These are phyloP conservation scores for Cubamyces lactineus DNA, from an alignment of 768 basidiomycete species.

Conservation along the genomic window DNA sequence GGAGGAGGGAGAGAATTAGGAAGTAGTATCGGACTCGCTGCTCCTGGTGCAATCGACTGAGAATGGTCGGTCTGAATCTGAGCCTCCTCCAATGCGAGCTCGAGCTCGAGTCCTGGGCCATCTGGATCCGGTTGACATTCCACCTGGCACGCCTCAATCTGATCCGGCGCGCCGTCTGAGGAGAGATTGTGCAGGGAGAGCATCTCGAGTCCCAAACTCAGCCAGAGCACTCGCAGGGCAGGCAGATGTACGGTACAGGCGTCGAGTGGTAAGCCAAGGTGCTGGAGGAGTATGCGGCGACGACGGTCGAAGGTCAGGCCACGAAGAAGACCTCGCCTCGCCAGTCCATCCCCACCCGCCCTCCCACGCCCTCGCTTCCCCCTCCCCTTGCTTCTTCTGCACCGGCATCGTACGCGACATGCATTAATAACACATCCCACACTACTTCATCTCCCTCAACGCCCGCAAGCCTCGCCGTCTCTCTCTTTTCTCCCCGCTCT, in stretches of 20 bases:
- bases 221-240: neutral
- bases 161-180: conserved; percentile 7
- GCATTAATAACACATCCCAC: neutral
- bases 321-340: neutral
- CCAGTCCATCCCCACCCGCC: neutral
- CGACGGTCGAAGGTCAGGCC: conserved; percentile 5
- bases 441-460: neutral
- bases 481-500: neutral
- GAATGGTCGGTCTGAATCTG: too few relatives aligned
- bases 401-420: conserved; percentile 13
- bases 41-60: neutral
- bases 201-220: neutral
- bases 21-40: neutral
- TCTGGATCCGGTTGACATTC: conserved; percentile 25
- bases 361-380: conserved; percentile 19
- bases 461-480: conserved; percentile 1
- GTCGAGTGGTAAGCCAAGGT: neutral
- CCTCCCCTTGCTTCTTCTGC: conserved; percentile 9
- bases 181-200: neutral
- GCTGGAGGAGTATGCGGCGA: neutral
- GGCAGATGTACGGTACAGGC: too few relatives aligned
- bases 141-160: neutral
- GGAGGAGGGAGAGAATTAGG: neutral
- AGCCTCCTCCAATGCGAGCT: too few relatives aligned
- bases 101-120: neutral